Evolutionary conservation across 495 filamentous ascomycete species (phyloP), one percentile per base, ranked within the genome.

Genomic region (Zalerion maritima): DNA sequence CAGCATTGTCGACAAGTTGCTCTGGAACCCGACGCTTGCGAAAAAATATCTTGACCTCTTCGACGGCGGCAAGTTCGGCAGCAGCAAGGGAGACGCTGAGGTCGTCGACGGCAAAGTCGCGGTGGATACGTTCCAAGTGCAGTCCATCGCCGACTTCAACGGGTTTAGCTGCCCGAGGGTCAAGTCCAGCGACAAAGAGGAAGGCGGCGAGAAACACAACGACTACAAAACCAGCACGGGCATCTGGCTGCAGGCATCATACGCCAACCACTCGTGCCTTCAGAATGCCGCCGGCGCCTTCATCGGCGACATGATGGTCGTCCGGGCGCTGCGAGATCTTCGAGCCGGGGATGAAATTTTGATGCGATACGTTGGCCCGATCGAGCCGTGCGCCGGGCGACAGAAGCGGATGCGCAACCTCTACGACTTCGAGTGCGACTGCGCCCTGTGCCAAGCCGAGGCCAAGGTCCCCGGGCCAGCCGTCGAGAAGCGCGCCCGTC

Each of bases 221-320:
- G 13, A 40, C 17, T 41, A 40, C 24, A 28, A 54, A 14, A 47
- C 46, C 7, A 43, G 43, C 21, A 42, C 23, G 29, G 65, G 60
- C 2, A 18, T 73, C 23, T 73, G 69, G 68, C 36, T 43, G 4
- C 24, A 44, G 15, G 65, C 68, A 10, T 64, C 69, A 0, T 64
- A 58, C 46, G 55, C 66, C 24, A 74, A 75, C 40, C 69, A 75
- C 36, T 57, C 55, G 14, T 75, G 69, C 38, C 4, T 57, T 27
- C 41, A 46, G 12, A 74, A 67, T 36, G 43, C 47, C 10, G 21
- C 27, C 2, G 56, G 63, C 14, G 41, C 59, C 13, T 73, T 71
- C 44, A 66, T 74, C 34, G 67, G 71, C 24, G 71, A 76, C 40
- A 58, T 78, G 53, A 60, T 64, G 49, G 49, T 74, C 26, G 35